Evolutionary conservation across 306 rosid genomes (phyloP).

Genomic region (Begonia fuchsioides): DNA sequence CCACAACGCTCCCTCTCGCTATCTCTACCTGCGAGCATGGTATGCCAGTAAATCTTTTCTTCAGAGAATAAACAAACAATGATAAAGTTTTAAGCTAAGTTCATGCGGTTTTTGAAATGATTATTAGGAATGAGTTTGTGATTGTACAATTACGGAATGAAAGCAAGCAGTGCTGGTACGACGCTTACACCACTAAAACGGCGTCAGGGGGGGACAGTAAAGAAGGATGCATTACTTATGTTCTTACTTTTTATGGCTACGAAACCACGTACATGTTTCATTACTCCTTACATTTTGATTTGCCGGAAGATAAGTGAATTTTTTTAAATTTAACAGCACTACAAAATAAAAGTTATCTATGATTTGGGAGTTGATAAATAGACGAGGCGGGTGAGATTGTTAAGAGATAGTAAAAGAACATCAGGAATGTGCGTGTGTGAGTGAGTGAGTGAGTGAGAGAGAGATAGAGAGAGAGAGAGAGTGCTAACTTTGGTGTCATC

Average conservation of each 20-base stretch:
- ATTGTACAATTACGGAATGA: constrained; percentile 1
- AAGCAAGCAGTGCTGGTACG: not conserved
- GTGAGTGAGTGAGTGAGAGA: constrained; percentile 3
- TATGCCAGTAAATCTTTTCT: constrained; percentile 2
- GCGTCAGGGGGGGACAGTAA: constrained; percentile 1
- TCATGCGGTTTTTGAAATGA: constrained; percentile 13
- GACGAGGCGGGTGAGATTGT: constrained; percentile 6
- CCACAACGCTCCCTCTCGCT: not conserved
- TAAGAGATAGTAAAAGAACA: not conserved
- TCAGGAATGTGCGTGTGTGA: not conserved
- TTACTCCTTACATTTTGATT: not conserved
- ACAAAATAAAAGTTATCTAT: not conserved
- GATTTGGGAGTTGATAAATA: not conserved
- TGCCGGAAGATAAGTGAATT: too few species aligned
- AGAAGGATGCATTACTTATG: not conserved
- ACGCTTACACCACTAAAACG: not conserved
- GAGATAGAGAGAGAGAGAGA: constrained; percentile 12
- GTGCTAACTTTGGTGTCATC: constrained; percentile 17
- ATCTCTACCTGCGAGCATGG: not conserved
- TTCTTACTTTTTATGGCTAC: not conserved
- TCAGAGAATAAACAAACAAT: not conserved
- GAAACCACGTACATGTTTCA: not conserved
- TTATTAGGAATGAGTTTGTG: constrained; percentile 1
- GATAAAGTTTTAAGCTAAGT: not conserved
- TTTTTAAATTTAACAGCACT: too few species aligned